Conservation (phyloP, 441 rosid species). For the Pelargonium australe region DNA sequence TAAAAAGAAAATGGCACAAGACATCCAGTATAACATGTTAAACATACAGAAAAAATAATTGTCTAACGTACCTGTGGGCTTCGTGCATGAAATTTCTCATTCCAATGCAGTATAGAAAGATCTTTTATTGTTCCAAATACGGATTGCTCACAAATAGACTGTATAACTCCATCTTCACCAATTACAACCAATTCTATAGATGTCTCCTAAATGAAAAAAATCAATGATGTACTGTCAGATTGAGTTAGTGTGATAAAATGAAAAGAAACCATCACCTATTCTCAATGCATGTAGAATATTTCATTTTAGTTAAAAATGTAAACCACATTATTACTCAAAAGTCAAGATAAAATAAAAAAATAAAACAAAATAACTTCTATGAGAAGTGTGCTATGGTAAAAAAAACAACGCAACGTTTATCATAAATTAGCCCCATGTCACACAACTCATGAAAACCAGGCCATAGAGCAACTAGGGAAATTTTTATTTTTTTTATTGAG, state of each 20-base stretch:
- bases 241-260: neutral
- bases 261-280: neutral
- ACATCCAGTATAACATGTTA: constrained; percentile 8
- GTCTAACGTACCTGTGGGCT: constrained; percentile 41
- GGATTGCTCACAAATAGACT: constrained; percentile 79
- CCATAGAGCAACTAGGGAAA: neutral
- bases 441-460: neutral
- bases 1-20: constrained; percentile 5
- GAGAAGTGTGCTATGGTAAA: neutral
- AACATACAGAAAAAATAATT: constrained; percentile 9
- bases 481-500: neutral
- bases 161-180: constrained; percentile 67
- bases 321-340: too few relatives aligned
- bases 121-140: constrained; percentile 87
- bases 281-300: neutral
- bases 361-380: neutral
- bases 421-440: neutral
- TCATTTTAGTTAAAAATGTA: neutral
- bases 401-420: too few relatives aligned
- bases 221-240: constrained; percentile 16
- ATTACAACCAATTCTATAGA: constrained; percentile 78
- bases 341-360: neutral
- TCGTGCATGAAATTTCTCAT: constrained; percentile 35
- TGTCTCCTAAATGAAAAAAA: constrained; percentile 62
- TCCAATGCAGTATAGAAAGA: constrained; percentile 69